phyloP scores from a whole-genome alignment of 805 yeast species.

The Myxozyma kluyveri region DNA sequence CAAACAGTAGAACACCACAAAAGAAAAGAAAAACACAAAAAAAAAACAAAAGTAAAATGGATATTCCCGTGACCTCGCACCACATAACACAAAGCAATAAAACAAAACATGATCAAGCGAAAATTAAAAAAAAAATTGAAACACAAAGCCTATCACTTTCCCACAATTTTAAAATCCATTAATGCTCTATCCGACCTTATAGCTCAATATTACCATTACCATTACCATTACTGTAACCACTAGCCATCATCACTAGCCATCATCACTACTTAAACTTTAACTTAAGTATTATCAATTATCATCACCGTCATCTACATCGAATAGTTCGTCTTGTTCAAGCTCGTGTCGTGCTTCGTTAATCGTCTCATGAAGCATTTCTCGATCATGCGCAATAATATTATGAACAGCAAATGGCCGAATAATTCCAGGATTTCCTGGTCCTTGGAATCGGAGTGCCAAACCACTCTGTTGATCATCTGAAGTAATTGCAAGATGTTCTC shows the following conservation, averaged over 20 bases:
- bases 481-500: slow-evolving; percentile 58
- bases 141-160: not conserved
- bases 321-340: not conserved
- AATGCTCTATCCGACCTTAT: too few species aligned
- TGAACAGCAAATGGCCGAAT: not conserved
- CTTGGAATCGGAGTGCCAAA: not conserved
- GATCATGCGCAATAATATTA: not conserved
- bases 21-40: not conserved
- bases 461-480: not conserved
- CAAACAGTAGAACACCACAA: not conserved
- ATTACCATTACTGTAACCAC: too few species aligned
- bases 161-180: too few species aligned
- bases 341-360: not conserved
- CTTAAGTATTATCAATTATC: too few species aligned
- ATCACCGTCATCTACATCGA: slow-evolving; percentile 5
- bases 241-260: too few species aligned
- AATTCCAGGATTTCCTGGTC: not conserved
- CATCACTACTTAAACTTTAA: too few species aligned
- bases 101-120: not conserved
- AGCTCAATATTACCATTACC: too few species aligned
- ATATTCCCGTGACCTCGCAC: not conserved
- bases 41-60: not conserved
- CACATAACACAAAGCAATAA: not conserved
- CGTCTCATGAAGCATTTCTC: not conserved
- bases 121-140: not conserved